Evolutionary conservation across 208 protist species (phyloP).

Genomic region (Wallacemonas sp.): DNA sequence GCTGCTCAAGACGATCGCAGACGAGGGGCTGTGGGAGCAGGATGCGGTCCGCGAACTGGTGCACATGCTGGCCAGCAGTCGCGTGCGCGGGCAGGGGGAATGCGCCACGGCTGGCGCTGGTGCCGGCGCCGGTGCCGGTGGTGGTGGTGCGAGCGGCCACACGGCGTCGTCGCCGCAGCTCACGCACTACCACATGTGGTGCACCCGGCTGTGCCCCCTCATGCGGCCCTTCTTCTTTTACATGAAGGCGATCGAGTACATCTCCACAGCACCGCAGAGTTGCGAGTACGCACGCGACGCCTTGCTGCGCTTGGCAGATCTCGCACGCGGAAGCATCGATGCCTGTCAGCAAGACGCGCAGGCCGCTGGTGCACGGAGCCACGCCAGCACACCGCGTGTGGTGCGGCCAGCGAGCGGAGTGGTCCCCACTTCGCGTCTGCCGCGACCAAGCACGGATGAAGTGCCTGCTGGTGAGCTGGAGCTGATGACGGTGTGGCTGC

Average conservation of each 20-base stretch:
- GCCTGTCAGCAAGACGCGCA: constrained; percentile 5
- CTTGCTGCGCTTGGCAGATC: constrained; percentile 3
- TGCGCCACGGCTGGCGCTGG: background rate
- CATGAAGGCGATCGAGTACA: constrained; percentile 54
- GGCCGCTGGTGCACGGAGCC: background rate
- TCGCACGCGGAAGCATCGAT: background rate
- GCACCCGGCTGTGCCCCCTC: constrained; percentile 54
- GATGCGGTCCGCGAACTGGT: constrained; percentile 1
- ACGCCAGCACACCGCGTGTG: background rate
- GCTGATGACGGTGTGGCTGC: constrained; percentile 42
- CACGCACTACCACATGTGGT: constrained; percentile 78
- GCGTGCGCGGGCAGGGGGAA: background rate
- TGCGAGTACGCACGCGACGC: constrained; percentile 27
- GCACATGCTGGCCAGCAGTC: background rate
- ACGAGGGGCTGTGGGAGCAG: constrained; percentile 34
- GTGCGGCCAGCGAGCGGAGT: too few species aligned
- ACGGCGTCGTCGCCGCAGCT: constrained; percentile 23
- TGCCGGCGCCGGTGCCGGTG: too few species aligned
- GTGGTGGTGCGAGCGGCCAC: background rate
- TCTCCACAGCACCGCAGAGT: constrained; percentile 40
- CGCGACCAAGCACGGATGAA: too few species aligned
- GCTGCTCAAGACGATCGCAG: constrained; percentile 45
- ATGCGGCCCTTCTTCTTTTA: constrained; percentile 66
- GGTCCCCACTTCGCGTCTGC: too few species aligned
- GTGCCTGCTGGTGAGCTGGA: constrained; percentile 30